These are phyloP conservation scores for Phytopythium litorale DNA, from an alignment of 352 stramenopile species.

Conservation along the genomic window DNA sequence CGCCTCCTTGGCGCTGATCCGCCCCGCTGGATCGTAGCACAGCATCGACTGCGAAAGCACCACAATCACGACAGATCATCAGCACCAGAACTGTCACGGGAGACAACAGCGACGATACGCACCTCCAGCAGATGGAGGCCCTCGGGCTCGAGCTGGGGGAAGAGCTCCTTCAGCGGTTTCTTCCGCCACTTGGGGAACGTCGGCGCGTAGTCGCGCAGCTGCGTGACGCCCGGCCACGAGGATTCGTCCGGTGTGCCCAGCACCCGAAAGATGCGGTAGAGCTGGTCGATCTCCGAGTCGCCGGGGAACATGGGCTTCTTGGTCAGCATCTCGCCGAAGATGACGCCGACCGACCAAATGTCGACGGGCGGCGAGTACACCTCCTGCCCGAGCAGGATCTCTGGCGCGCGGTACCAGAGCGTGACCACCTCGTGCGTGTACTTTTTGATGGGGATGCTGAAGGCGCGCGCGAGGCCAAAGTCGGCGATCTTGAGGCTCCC, in stretches of 20 bases:
- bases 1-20: conserved; percentile 81
- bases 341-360: conserved; percentile 84
- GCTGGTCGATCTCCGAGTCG: conserved; percentile 85
- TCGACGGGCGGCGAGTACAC: conserved; percentile 86
- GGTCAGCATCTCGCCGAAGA: conserved; percentile 83
- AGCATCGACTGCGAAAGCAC: conserved; percentile 51
- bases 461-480: conserved; percentile 96
- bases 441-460: conserved; percentile 96
- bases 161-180: conserved; percentile 62
- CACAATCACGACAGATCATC: background rate
- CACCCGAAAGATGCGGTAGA: conserved; percentile 87
- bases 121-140: conserved; percentile 70
- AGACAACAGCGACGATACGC: background rate
- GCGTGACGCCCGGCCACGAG: conserved; percentile 95
- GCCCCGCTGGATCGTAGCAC: conserved; percentile 57
- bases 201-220: conserved; percentile 93
- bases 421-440: conserved; percentile 99
- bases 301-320: conserved; percentile 83
- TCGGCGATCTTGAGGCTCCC: conserved; percentile 98
- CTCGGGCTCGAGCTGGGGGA: conserved; percentile 53
- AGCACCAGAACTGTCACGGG: background rate
- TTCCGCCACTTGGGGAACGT: conserved; percentile 97
- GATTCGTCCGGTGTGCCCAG: conserved; percentile 96
- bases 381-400: conserved; percentile 96
- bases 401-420: conserved; percentile 98